Percentiles rank a stretch among this genome's conserved stretches.
Conservation (phyloP, 169 alveolate species). For the Plasmodium sp. region DNA sequence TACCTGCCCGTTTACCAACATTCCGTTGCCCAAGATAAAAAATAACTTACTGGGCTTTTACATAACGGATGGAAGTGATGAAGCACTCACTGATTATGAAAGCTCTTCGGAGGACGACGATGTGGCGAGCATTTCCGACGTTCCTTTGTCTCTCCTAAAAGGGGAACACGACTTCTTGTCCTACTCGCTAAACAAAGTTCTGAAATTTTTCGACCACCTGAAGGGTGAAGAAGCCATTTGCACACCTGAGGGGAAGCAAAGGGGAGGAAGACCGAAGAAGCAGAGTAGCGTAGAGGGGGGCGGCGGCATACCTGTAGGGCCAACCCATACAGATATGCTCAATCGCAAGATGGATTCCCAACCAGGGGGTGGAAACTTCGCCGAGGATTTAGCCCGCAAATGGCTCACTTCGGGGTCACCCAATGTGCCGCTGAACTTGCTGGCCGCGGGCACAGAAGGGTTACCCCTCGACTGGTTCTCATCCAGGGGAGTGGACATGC, state of each 20-base stretch:
- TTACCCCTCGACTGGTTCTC: not conserved
- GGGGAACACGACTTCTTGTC: constrained; percentile 26
- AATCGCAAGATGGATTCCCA: not conserved
- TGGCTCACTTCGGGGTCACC: not conserved
- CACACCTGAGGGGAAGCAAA: not conserved
- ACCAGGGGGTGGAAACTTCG: not conserved
- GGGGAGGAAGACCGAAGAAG: not conserved
- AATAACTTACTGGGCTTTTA: constrained; percentile 78
- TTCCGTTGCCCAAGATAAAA: constrained; percentile 78
- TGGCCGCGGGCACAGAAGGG: too few species aligned
- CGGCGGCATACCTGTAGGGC: not conserved
- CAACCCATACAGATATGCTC: not conserved
- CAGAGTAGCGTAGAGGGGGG: not conserved
- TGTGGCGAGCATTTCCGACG: not conserved
- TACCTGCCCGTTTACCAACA: constrained; percentile 77
- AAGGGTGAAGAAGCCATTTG: not conserved
- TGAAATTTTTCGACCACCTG: not conserved
- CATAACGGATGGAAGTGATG: constrained; percentile 87
- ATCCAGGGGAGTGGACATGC: not conserved
- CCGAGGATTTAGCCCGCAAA: not conserved
- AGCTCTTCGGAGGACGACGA: constrained; percentile 49
- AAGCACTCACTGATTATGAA: constrained; percentile 80
- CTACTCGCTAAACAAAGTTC: constrained; percentile 5
- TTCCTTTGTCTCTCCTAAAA: constrained; percentile 39
- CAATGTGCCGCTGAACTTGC: too few species aligned